Conservation (phyloP, 176 grass and related monocot species). For the Carex pumila region DNA sequence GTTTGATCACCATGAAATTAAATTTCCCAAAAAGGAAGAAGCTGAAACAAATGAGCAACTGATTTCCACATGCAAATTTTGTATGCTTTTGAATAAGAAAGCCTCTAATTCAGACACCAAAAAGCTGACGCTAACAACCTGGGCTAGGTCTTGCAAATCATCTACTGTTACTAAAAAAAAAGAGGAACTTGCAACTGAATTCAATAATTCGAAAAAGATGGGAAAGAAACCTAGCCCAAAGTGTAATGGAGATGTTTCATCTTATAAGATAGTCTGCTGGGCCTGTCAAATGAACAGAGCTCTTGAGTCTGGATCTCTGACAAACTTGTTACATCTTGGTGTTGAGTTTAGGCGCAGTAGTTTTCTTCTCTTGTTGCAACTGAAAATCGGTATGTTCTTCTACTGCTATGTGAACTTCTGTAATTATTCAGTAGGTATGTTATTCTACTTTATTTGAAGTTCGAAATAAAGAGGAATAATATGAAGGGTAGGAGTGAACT, state of each 20-base stretch:
- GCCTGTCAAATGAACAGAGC: conserved; percentile 43
- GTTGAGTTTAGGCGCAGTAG: conserved; percentile 31
- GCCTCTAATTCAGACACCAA: neutral
- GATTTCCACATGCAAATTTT: neutral
- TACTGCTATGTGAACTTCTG: conserved; percentile 7
- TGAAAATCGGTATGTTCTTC: conserved; percentile 64
- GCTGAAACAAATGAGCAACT: neutral
- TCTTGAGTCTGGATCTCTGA: conserved; percentile 41
- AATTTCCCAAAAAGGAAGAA: conserved; percentile 6
- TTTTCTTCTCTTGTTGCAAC: conserved; percentile 44
- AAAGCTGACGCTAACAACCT: neutral
- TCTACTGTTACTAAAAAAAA: conserved; percentile 7
- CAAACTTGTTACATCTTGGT: conserved; percentile 47
- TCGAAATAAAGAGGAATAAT: neutral
- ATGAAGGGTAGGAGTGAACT: neutral
- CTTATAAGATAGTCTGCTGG: conserved; percentile 55
- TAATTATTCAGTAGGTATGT: neutral
- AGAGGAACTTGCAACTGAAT: neutral
- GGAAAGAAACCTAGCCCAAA: conserved; percentile 13
- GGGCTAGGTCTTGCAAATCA: neutral
- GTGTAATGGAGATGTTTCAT: conserved; percentile 17
- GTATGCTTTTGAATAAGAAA: conserved; percentile 17
- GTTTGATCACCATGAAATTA: conserved; percentile 28
- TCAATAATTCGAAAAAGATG: conserved; percentile 6
- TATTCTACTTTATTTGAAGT: no score